These are phyloP conservation scores for Calonectria pauciramosa DNA, from an alignment of 2,329 filamentous ascomycete genomes.

Conservation along the genomic window DNA sequence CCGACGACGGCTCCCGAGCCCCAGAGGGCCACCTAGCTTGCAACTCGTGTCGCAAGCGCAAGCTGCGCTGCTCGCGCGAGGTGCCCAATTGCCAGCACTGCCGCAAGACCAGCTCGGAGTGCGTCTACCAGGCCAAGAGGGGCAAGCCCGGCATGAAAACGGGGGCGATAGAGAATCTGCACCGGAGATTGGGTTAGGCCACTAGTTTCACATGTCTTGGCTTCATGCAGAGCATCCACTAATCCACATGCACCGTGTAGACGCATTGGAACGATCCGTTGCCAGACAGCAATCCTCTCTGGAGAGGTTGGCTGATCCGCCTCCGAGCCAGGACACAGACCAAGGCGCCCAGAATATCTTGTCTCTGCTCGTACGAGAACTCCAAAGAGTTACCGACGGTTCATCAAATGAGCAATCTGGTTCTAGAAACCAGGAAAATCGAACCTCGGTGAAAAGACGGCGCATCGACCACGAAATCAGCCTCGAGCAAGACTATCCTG, in stretches of 20 bases:
- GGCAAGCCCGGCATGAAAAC: conserved; percentile 54
- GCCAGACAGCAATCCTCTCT: conserved; percentile 31
- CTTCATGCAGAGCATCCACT: background rate
- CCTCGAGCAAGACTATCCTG: background rate
- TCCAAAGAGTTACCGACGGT: conserved; percentile 16
- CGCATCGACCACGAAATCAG: background rate
- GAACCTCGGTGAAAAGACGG: conserved; percentile 20
- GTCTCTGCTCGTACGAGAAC: conserved; percentile 30
- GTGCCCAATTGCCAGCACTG: conserved; percentile 13
- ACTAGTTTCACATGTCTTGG: conserved; percentile 2
- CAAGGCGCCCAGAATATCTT: conserved; percentile 9
- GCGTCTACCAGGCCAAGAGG: conserved; percentile 49
- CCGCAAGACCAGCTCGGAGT: conserved; percentile 29
- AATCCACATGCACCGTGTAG: conserved; percentile 2
- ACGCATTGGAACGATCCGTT: conserved; percentile 29
- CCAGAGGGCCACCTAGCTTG: conserved; percentile 8
- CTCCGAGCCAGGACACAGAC: background rate
- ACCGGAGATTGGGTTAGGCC: conserved; percentile 48
- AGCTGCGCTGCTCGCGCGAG: conserved; percentile 20
- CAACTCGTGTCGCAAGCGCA: conserved; percentile 19
- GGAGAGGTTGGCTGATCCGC: conserved; percentile 6
- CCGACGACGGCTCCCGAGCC: conserved; percentile 9
- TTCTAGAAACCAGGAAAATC: background rate
- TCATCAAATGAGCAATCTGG: background rate
- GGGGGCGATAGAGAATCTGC: conserved; percentile 54